Evolutionary conservation across 1,139 yeast species (phyloP).

Genomic region (Scheffersomyces lignicola): DNA sequence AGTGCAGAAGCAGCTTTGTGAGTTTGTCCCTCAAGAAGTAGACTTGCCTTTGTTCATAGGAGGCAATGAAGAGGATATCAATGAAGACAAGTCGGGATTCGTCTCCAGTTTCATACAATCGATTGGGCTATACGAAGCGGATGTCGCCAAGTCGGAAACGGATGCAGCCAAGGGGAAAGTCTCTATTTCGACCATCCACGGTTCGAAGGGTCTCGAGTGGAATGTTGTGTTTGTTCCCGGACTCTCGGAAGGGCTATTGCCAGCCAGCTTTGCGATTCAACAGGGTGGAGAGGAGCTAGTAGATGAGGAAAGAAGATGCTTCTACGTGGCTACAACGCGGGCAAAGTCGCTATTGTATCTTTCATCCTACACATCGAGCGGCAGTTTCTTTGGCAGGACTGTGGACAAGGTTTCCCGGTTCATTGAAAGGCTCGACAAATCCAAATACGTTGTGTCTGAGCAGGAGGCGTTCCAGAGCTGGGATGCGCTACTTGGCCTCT

Average conservation of each 20-base stretch:
- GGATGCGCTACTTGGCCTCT: slow-evolving; percentile 18
- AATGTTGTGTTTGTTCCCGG: slow-evolving; percentile 85
- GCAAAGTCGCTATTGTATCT: slow-evolving; percentile 54
- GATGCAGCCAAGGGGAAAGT: slow-evolving; percentile 28
- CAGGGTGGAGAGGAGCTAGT: slow-evolving; percentile 36
- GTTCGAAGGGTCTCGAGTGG: slow-evolving; percentile 95
- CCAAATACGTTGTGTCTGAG: slow-evolving; percentile 6
- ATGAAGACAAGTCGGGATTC: slow-evolving; percentile 27
- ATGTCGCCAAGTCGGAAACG: slow-evolving; percentile 14
- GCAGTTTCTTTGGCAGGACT: slow-evolving; percentile 22
- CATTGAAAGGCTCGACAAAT: slow-evolving; percentile 14
- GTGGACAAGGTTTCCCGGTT: slow-evolving; percentile 32
- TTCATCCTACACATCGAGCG: slow-evolving; percentile 30
- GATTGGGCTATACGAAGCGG: slow-evolving; percentile 54
- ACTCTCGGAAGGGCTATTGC: slow-evolving; percentile 59
- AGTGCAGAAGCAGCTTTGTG: slow-evolving; percentile 42
- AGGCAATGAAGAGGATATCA: slow-evolving; percentile 18
- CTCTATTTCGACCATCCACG: slow-evolving; percentile 75
- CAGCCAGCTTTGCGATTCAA: slow-evolving; percentile 43
- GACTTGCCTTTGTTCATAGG: slow-evolving; percentile 44
- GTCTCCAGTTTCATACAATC: slow-evolving; percentile 58
- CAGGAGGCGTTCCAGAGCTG: slow-evolving; percentile 21
- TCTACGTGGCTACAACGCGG: slow-evolving; percentile 87
- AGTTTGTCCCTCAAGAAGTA: slow-evolving; percentile 53
- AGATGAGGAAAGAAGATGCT: slow-evolving; percentile 78